Percentiles rank a stretch among this genome's conserved stretches.
These are phyloP conservation scores for Rutstroemia sp. DNA, from an alignment of 2,329 filamentous ascomycete species.

Conservation along the genomic window DNA sequence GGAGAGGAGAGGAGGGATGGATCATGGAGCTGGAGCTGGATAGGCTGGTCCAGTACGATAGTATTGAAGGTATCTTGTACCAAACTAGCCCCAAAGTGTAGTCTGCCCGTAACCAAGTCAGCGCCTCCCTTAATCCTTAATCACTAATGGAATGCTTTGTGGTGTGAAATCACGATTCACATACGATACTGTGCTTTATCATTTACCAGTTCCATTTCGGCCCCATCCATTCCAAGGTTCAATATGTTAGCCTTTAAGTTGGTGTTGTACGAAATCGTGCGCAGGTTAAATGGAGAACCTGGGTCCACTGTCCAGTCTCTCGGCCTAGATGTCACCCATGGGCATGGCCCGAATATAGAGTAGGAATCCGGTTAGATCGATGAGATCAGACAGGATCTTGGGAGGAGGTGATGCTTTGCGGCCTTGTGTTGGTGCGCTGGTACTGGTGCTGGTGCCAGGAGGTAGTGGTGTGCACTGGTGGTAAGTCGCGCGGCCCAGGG, in stretches of 20 bases:
- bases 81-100: slow-evolving; percentile 6
- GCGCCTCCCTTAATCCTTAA: neutral
- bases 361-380: neutral
- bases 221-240: neutral
- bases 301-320: neutral
- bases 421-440: neutral
- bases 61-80: neutral
- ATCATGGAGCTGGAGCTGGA: too few species aligned
- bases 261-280: neutral
- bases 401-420: neutral
- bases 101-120: neutral
- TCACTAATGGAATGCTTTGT: neutral
- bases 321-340: neutral
- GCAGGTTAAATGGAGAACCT: slow-evolving; percentile 4
- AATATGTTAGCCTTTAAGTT: neutral
- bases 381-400: neutral
- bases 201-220: too few species aligned
- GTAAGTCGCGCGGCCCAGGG: neutral
- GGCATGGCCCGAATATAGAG: too few species aligned
- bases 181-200: too few species aligned
- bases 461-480: neutral
- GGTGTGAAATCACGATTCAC: neutral
- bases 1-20: too few species aligned
- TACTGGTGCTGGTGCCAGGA: neutral
- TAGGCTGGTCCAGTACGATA: neutral